A percentile compares a stretch with the other conserved stretches of the same genome.
phyloP scores from a whole-genome alignment of 768 basidiomycete species.

The Leccinum obscurum region DNA sequence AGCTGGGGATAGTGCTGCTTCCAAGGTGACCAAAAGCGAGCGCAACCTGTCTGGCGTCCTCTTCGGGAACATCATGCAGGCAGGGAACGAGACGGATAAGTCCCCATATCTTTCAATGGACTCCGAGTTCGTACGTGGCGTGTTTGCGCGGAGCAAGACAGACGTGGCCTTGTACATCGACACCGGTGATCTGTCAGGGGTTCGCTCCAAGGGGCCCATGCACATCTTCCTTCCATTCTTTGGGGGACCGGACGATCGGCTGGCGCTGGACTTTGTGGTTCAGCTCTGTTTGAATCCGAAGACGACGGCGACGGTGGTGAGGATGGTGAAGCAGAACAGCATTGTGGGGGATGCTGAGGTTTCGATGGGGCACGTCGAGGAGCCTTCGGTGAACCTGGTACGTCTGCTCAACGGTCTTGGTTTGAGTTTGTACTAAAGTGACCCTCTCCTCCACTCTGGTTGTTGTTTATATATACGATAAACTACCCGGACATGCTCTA shows the following conservation, averaged over 20 bases:
- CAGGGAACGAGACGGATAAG: conserved; percentile 31
- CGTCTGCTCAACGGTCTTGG: conserved; percentile 1
- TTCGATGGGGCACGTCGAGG: neutral
- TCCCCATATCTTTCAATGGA: conserved; percentile 48
- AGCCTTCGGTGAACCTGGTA: conserved; percentile 3
- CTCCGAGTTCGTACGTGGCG: conserved; percentile 79
- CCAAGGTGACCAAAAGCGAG: conserved; percentile 17
- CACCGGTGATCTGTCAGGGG: conserved; percentile 38
- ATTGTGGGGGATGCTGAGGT: conserved; percentile 11
- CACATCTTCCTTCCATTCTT: conserved; percentile 90
- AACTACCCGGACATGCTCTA: conserved; percentile 45
- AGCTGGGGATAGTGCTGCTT: neutral
- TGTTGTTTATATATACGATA: conserved; percentile 42
- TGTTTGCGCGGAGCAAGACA: conserved; percentile 67
- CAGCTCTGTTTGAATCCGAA: conserved; percentile 74
- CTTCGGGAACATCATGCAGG: conserved; percentile 39
- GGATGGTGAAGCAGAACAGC: conserved; percentile 47
- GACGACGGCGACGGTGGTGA: conserved; percentile 73
- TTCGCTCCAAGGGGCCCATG: conserved; percentile 36
- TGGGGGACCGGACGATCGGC: conserved; percentile 90
- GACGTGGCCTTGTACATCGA: conserved; percentile 89
- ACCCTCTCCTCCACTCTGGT: neutral
- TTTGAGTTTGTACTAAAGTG: neutral
- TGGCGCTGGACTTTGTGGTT: conserved; percentile 80
- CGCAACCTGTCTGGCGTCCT: conserved; percentile 72